phyloP scores from a whole-genome alignment of 768 basidiomycete species.

The Mycena belliarum region DNA sequence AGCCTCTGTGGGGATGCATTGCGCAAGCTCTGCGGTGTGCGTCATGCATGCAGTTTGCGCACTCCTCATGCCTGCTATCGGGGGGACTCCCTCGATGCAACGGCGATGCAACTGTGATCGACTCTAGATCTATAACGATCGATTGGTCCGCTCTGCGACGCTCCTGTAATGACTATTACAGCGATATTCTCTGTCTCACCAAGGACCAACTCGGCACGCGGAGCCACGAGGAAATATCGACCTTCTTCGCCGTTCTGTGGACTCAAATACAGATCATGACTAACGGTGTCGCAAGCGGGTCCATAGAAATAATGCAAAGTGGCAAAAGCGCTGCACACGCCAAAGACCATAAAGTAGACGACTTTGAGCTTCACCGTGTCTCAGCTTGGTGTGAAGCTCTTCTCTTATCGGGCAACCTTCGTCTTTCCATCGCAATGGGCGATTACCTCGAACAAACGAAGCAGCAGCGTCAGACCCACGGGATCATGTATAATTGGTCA shows the following conservation, averaged over 20 bases:
- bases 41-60: constrained; percentile 62
- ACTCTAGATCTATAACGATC: constrained; percentile 52
- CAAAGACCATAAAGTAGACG: constrained; percentile 39
- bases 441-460: constrained; percentile 58
- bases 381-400: constrained; percentile 52
- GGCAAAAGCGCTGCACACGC: constrained; percentile 29
- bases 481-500: constrained; percentile 69
- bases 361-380: constrained; percentile 62
- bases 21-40: constrained; percentile 66
- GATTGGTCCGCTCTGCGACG: constrained; percentile 51
- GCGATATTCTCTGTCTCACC: constrained; percentile 41
- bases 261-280: constrained; percentile 66
- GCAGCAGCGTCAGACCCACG: constrained; percentile 39
- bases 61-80: constrained; percentile 48
- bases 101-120: constrained; percentile 31
- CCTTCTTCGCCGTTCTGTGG: constrained; percentile 61
- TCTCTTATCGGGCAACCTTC: constrained; percentile 43
- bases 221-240: constrained; percentile 70
- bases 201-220: constrained; percentile 46
- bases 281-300: constrained; percentile 66
- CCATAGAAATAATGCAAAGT: constrained; percentile 53
- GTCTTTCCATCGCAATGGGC: constrained; percentile 45
- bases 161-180: constrained; percentile 59
- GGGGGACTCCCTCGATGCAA: constrained; percentile 40
- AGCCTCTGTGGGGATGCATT: constrained; percentile 73